These are phyloP conservation scores for Eucalyptus tenuipes DNA, from an alignment of 345 rosid genomes.

Conservation along the genomic window DNA sequence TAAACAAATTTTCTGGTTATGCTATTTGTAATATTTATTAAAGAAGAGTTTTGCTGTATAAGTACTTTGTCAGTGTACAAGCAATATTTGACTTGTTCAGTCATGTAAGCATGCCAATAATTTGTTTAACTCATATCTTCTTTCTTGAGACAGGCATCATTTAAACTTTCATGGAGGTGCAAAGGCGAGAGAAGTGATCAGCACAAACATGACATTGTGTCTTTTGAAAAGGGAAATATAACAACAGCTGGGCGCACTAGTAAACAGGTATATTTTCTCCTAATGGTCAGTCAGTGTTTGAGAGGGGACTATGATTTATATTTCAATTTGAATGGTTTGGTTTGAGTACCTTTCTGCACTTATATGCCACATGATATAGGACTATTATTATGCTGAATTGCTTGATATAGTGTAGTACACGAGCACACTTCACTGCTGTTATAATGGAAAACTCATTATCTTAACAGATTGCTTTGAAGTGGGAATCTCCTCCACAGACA, in stretches of 20 bases:
- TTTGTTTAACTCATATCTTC: background rate
- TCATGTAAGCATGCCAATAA: background rate
- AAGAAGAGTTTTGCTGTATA: background rate
- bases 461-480: slow-evolving; percentile 84
- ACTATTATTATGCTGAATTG: background rate
- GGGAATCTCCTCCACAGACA: slow-evolving; percentile 90
- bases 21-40: background rate
- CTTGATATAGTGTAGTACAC: background rate
- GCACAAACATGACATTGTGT: slow-evolving; percentile 90
- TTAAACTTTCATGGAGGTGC: slow-evolving; percentile 94
- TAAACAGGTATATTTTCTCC: slow-evolving; percentile 48
- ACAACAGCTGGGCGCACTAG: slow-evolving; percentile 86
- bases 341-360: background rate
- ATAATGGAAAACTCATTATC: slow-evolving; percentile 8
- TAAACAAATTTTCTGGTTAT: background rate
- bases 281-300: background rate
- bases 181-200: slow-evolving; percentile 78
- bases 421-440: background rate
- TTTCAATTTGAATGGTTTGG: background rate
- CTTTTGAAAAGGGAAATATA: slow-evolving; percentile 92
- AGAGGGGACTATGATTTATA: background rate
- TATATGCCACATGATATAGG: background rate
- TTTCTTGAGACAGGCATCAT: slow-evolving; percentile 67
- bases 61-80: background rate
- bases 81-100: background rate